Evolutionary conservation across 768 basidiomycete genomes (phyloP).

Genomic region (Pholiota microspora): DNA sequence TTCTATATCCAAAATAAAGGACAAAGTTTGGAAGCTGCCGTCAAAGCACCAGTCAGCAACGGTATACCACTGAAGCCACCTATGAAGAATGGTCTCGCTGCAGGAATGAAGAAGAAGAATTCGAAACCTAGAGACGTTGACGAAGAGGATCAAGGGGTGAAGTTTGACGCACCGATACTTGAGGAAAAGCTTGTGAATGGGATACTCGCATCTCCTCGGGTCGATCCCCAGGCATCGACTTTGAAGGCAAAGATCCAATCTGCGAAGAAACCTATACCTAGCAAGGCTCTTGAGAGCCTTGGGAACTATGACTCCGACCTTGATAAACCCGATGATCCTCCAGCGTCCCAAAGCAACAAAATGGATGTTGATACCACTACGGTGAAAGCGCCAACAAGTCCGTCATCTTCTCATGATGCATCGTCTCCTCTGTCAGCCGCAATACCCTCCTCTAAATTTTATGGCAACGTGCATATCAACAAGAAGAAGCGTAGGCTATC

Average conservation of each 20-base stretch:
- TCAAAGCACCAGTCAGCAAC: constrained; percentile 33
- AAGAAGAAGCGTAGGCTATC: constrained; percentile 29
- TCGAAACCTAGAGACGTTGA: constrained; percentile 39
- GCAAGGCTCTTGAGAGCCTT: constrained; percentile 23
- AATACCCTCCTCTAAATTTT: constrained; percentile 26
- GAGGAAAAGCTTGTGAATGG: constrained; percentile 34
- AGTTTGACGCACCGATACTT: constrained; percentile 51
- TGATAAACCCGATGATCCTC: constrained; percentile 12
- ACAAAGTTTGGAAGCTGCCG: constrained; percentile 64
- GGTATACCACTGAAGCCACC: constrained; percentile 18
- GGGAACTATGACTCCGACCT: constrained; percentile 28
- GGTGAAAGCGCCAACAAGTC: constrained; percentile 5
- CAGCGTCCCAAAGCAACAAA: constrained; percentile 8
- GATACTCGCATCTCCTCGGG: constrained; percentile 8
- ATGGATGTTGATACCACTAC: constrained; percentile 8
- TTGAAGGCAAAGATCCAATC: constrained; percentile 31
- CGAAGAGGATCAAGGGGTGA: constrained; percentile 50
- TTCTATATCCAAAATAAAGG: constrained; percentile 86
- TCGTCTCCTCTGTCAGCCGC: constrained; percentile 24
- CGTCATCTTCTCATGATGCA: constrained; percentile 27
- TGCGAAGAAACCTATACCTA: constrained; percentile 12
- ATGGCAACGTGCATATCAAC: constrained; percentile 30
- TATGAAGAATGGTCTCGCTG: constrained; percentile 40
- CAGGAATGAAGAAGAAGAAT: constrained; percentile 49
- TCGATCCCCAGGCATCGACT: constrained; percentile 30